phyloP scores from a whole-genome alignment of 352 stramenopile species.

The Phytopythium delawarense region DNA sequence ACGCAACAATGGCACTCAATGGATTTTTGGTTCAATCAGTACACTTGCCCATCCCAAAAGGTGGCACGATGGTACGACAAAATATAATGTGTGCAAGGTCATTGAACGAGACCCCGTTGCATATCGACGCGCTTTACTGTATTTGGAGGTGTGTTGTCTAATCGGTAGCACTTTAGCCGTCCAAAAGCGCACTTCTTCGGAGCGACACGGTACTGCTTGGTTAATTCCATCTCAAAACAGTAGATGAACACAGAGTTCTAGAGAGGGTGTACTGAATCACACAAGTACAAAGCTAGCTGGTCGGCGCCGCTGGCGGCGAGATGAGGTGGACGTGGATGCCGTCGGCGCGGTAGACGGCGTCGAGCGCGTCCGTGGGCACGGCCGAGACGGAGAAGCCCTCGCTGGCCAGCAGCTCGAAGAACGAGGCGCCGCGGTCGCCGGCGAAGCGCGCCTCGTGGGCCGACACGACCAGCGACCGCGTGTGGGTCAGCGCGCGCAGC shows the following conservation, averaged over 20 bases:
- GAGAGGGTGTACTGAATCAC: neutral
- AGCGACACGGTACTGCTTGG: neutral
- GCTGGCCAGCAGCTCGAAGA: constrained; percentile 27
- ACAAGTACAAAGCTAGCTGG: neutral
- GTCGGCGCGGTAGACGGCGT: constrained; percentile 33
- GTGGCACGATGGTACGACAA: no score
- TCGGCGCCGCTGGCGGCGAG: neutral
- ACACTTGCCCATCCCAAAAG: no score
- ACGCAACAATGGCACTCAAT: no score
- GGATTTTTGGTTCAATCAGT: no score
- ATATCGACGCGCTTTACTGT: no score
- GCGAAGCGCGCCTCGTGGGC: constrained; percentile 52
- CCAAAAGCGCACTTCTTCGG: neutral
- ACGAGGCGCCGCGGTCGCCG: constrained; percentile 44
- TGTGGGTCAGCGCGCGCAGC: constrained; percentile 30
- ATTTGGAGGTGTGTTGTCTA: neutral
- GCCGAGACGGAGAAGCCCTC: constrained; percentile 25
- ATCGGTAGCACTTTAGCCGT: neutral
- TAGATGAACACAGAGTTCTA: neutral
- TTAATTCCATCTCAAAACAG: neutral
- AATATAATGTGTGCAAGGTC: no score
- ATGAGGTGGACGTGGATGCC: constrained; percentile 51
- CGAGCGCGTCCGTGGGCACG: constrained; percentile 29
- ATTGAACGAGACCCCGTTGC: no score
- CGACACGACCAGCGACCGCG: constrained; percentile 34